A percentile compares a stretch with the other conserved stretches of the same genome.
Conservation (phyloP, 108 stramenopile genomes). For the Cylindrotheca closterium region DNA sequence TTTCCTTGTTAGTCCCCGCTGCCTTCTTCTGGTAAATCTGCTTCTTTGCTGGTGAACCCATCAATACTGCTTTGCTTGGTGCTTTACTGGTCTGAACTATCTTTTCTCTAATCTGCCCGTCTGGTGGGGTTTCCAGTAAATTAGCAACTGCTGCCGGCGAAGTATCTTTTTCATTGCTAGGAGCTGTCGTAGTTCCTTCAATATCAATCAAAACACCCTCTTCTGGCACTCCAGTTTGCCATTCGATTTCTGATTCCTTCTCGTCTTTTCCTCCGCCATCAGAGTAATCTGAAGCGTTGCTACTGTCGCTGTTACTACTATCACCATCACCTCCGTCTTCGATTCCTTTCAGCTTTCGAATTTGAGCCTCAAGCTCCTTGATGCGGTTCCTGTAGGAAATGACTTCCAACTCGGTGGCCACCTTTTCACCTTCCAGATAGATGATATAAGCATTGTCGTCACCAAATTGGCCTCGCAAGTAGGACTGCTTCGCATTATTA, state of each 20-base stretch:
- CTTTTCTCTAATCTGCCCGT: not conserved
- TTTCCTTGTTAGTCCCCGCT: too few species aligned
- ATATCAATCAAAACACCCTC: slow-evolving; percentile 18
- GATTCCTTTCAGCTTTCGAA: slow-evolving; percentile 12
- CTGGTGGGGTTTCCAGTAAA: not conserved
- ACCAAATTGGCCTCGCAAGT: slow-evolving; percentile 8
- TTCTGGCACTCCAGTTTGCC: slow-evolving; percentile 13
- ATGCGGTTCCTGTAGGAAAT: slow-evolving; percentile 16
- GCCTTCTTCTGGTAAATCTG: not conserved
- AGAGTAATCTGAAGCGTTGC: not conserved
- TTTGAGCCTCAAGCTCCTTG: slow-evolving; percentile 18
- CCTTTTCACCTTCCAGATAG: slow-evolving; percentile 26
- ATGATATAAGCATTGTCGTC: slow-evolving; percentile 21
- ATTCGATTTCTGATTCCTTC: slow-evolving; percentile 17
- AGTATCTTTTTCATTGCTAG: not conserved
- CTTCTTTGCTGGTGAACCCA: not conserved
- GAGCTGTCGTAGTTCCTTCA: not conserved
- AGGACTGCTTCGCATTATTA: not conserved
- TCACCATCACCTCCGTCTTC: slow-evolving; percentile 14
- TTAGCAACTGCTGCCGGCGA: not conserved
- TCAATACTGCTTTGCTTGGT: too few species aligned
- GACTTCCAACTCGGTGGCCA: slow-evolving; percentile 26
- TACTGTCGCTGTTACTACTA: not conserved
- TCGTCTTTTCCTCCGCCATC: slow-evolving; percentile 1
- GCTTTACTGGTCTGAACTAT: not conserved